Conservation (phyloP, 345 rosid species). For the Eucalyptus lansdowneana region DNA sequence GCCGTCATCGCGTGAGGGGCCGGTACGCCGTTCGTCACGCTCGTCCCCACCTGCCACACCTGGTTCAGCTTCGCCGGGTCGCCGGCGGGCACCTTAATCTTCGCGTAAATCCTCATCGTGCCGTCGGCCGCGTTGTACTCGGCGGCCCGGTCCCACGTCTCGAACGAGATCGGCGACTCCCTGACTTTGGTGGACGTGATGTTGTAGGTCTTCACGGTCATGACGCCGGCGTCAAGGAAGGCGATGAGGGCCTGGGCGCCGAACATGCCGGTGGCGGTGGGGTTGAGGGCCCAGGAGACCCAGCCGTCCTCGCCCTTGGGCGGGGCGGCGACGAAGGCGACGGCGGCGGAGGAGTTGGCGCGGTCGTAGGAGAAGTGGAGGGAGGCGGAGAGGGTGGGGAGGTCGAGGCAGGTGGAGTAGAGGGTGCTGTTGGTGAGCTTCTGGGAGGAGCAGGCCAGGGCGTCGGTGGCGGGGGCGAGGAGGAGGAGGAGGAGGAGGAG, state of each 20-base stretch:
- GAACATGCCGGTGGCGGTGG: slow-evolving; percentile 26
- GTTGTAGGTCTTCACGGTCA: slow-evolving; percentile 36
- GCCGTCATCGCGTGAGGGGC: slow-evolving; percentile 2
- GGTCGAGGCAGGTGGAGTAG: slow-evolving; percentile 33
- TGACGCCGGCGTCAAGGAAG: slow-evolving; percentile 9
- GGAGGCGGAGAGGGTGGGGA: slow-evolving; percentile 33
- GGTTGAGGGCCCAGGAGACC: slow-evolving; percentile 82
- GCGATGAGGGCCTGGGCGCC: slow-evolving; percentile 75
- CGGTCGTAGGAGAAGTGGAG: slow-evolving; percentile 69
- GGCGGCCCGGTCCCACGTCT: slow-evolving; percentile 36
- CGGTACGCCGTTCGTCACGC: slow-evolving; percentile 14
- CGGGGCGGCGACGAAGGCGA: slow-evolving; percentile 60
- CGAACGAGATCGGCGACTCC: slow-evolving; percentile 32
- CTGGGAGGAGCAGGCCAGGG: slow-evolving; percentile 48
- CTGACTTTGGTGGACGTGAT: slow-evolving; percentile 8
- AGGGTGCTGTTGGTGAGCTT: slow-evolving; percentile 6
- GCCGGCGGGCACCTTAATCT: slow-evolving; percentile 44
- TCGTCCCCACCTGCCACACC: slow-evolving; percentile 82
- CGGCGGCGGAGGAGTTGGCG: slow-evolving; percentile 61
- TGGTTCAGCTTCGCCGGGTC: slow-evolving; percentile 38
- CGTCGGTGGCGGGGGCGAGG: slow-evolving; percentile 18
- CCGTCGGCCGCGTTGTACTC: slow-evolving; percentile 11
- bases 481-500: neutral
- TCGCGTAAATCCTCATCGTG: slow-evolving; percentile 24
- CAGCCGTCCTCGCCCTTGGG: slow-evolving; percentile 32